Evolutionary conservation across 768 basidiomycete genomes (phyloP).

Genomic region (Boletellus ananiceps): DNA sequence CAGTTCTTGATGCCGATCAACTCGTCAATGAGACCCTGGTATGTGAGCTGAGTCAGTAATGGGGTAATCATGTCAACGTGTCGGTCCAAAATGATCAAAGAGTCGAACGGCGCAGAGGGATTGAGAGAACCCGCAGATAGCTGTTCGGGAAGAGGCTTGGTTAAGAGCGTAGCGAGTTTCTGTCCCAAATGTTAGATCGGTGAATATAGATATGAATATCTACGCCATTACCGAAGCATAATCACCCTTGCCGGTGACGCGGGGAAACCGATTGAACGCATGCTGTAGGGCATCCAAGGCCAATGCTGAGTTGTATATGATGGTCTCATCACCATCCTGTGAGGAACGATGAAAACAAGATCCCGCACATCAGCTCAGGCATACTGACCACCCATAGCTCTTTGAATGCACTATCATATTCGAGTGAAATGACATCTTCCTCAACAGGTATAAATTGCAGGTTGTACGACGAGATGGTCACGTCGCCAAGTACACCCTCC

Average conservation of each 20-base stretch:
- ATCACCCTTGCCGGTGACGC: conserved; percentile 92
- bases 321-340: conserved; percentile 90
- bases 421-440: conserved; percentile 88
- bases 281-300: conserved; percentile 80
- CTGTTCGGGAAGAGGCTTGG: conserved; percentile 49
- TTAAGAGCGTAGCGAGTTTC: conserved; percentile 74
- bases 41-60: conserved; percentile 91
- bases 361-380: neutral
- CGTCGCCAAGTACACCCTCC: conserved; percentile 96
- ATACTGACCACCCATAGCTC: conserved; percentile 84
- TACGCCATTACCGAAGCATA: conserved; percentile 57
- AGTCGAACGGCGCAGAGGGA: conserved; percentile 67
- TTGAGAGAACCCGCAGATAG: conserved; percentile 38
- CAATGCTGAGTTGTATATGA: conserved; percentile 84
- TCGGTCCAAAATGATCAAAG: conserved; percentile 84
- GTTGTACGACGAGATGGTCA: conserved; percentile 82
- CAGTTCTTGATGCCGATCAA: conserved; percentile 86
- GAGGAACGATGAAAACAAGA: neutral
- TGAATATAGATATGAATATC: neutral
- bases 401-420: conserved; percentile 79
- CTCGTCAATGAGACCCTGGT: conserved; percentile 95
- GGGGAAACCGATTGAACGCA: conserved; percentile 84
- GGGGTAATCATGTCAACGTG: conserved; percentile 94
- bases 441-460: conserved; percentile 93
- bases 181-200: conserved; percentile 30